phyloP scores from a whole-genome alignment of 2,329 filamentous ascomycete species.

The Ceratocystis huliohia region DNA sequence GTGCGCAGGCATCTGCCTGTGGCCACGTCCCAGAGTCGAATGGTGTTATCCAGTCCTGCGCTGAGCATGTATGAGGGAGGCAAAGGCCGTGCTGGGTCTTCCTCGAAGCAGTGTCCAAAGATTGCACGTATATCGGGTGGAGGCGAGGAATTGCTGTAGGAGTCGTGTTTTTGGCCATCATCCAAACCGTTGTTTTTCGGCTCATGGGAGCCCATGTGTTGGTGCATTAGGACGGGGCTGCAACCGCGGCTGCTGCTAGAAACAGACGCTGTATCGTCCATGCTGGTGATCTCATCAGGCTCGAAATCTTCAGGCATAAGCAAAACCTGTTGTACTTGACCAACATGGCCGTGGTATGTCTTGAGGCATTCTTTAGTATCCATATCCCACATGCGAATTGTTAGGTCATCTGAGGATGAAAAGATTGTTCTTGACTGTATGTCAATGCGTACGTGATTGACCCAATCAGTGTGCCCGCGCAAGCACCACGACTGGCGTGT shows the following conservation, averaged over 20 bases:
- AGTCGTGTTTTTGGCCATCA: background rate
- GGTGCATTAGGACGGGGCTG: slow-evolving; percentile 20
- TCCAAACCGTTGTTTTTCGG: background rate
- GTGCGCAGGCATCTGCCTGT: slow-evolving; percentile 74
- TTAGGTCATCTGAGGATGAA: slow-evolving; percentile 87
- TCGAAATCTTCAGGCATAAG: slow-evolving; percentile 79
- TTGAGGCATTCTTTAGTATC: slow-evolving; percentile 68
- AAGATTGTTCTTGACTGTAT: slow-evolving; percentile 70
- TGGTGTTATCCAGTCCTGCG: slow-evolving; percentile 78
- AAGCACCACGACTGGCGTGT: slow-evolving; percentile 69
- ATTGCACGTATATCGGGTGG: slow-evolving; percentile 37
- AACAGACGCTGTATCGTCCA: slow-evolving; percentile 43
- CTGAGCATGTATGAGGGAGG: slow-evolving; percentile 89
- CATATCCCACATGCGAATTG: slow-evolving; percentile 83
- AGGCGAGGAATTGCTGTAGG: slow-evolving; percentile 23
- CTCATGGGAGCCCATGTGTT: background rate
- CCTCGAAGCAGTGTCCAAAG: slow-evolving; percentile 51
- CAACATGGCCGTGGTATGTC: slow-evolving; percentile 77
- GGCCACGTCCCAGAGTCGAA: slow-evolving; percentile 81
- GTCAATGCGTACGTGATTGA: slow-evolving; percentile 90
- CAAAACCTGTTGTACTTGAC: slow-evolving; percentile 85
- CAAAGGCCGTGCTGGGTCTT: slow-evolving; percentile 49
- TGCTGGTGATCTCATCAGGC: slow-evolving; percentile 52
- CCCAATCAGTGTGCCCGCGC: slow-evolving; percentile 82
- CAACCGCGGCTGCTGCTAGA: slow-evolving; percentile 35